These are phyloP conservation scores for Neurospora sp. DNA, from an alignment of 495 filamentous ascomycete genomes.

Conservation along the genomic window DNA sequence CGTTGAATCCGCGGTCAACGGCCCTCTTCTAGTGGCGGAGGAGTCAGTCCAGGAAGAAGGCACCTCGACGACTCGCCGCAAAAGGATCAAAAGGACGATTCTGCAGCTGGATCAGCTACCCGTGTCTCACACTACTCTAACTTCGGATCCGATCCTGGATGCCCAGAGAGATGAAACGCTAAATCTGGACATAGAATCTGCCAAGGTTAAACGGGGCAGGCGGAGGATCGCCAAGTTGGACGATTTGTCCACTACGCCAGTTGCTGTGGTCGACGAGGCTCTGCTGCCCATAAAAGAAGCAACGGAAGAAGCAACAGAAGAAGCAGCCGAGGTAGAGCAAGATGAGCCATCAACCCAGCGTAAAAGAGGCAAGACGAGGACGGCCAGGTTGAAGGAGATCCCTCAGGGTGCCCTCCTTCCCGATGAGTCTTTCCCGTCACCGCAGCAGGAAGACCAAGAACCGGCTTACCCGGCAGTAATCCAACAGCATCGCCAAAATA, in stretches of 20 bases:
- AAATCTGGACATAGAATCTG: not conserved
- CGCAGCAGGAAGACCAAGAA: slow-evolving; percentile 30
- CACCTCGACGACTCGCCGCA: not conserved
- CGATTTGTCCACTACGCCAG: not conserved
- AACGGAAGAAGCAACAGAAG: not conserved
- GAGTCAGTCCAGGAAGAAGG: not conserved
- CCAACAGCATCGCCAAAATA: slow-evolving; percentile 81
- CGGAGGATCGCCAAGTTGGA: not conserved
- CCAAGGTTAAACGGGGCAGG: not conserved
- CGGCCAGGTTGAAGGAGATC: slow-evolving; percentile 49
- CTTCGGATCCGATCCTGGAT: not conserved
- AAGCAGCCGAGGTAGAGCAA: not conserved
- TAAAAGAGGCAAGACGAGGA: not conserved
- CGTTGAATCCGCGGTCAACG: not conserved
- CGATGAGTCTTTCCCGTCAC: slow-evolving; percentile 13
- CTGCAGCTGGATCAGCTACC: not conserved
- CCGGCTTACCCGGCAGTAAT: slow-evolving; percentile 77
- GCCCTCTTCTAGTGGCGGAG: not conserved
- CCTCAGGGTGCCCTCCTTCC: slow-evolving; percentile 48
- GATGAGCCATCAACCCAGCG: not conserved
- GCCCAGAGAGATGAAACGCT: not conserved
- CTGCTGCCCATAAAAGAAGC: not conserved
- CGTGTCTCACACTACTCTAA: not conserved
- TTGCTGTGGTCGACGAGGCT: not conserved
- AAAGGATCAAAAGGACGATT: not conserved